Evolutionary conservation across 2,329 filamentous ascomycete species (phyloP).

Genomic region (Hymenoscyphus linearis): DNA sequence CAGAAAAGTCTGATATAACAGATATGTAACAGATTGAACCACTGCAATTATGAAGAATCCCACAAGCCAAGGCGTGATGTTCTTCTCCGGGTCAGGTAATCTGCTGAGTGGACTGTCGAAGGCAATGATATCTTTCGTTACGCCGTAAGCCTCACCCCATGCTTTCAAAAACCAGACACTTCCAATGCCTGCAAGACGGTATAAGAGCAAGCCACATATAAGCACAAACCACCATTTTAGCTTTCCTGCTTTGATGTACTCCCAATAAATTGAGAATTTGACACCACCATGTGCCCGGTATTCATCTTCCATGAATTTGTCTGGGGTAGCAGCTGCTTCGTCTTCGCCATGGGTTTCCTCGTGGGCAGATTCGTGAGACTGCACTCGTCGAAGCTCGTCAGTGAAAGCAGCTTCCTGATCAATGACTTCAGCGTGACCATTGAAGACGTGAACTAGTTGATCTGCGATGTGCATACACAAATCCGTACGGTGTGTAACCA

Average conservation of each 20-base stretch:
- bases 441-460: conserved; percentile 65
- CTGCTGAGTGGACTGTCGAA: conserved; percentile 37
- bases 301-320: conserved; percentile 78
- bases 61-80: conserved; percentile 70
- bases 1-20: conserved; percentile 60
- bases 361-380: conserved; percentile 18
- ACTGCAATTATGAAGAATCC: conserved; percentile 64
- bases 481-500: conserved; percentile 63
- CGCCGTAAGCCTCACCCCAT: conserved; percentile 73
- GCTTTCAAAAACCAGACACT: conserved; percentile 79
- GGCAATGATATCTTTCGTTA: conserved; percentile 24
- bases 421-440: conserved; percentile 43
- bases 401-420: conserved; percentile 22
- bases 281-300: conserved; percentile 70
- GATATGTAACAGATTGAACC: conserved; percentile 52
- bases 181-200: conserved; percentile 58
- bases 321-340: conserved; percentile 45
- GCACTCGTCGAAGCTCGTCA: conserved; percentile 23
- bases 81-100: conserved; percentile 59
- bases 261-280: conserved; percentile 71
- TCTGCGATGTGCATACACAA: conserved; percentile 68
- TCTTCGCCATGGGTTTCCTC: conserved; percentile 32
- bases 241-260: conserved; percentile 77
- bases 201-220: conserved; percentile 56
- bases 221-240: conserved; percentile 67